Percentiles rank a stretch among this genome's conserved stretches.
Evolutionary conservation across 805 yeast species (phyloP).

Genomic region (Saccharomycopsis synnaedendra): DNA sequence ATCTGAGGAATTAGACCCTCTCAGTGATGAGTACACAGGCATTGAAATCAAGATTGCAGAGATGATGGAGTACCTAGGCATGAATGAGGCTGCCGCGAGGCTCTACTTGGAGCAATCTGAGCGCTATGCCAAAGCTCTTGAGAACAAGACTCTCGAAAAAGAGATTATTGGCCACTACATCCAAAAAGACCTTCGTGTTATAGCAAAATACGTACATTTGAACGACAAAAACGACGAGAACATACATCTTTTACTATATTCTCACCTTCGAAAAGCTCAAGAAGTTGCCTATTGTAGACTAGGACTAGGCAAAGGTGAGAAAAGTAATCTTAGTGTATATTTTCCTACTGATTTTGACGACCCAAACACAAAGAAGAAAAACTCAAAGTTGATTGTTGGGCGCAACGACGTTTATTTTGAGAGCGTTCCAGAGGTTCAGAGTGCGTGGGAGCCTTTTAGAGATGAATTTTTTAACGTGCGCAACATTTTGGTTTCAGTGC

Average conservation of each 20-base stretch:
- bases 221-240: slow-evolving; percentile 27
- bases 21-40: slow-evolving; percentile 81
- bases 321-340: neutral
- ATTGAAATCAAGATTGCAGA: slow-evolving; percentile 80
- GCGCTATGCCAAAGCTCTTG: slow-evolving; percentile 42
- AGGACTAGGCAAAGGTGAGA: slow-evolving; percentile 19
- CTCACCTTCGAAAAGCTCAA: slow-evolving; percentile 57
- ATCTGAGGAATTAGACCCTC: slow-evolving; percentile 35
- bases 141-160: slow-evolving; percentile 28
- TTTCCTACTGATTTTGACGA: neutral
- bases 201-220: slow-evolving; percentile 54
- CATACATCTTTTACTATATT: slow-evolving; percentile 45
- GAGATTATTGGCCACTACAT: slow-evolving; percentile 36
- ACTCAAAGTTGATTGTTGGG: slow-evolving; percentile 1
- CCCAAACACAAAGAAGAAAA: neutral
- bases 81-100: slow-evolving; percentile 51
- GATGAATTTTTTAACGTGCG: slow-evolving; percentile 72
- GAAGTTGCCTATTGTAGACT: slow-evolving; percentile 42
- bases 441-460: slow-evolving; percentile 61
- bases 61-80: slow-evolving; percentile 63
- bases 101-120: slow-evolving; percentile 59
- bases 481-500: slow-evolving; percentile 63
- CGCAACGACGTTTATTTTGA: neutral
- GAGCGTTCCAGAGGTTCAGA: slow-evolving; percentile 23
- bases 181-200: slow-evolving; percentile 59